Percentiles rank a stretch among this genome's conserved stretches.
Conservation (phyloP, 163 green algal species). For the Chlamydomonas reinhardtii region DNA sequence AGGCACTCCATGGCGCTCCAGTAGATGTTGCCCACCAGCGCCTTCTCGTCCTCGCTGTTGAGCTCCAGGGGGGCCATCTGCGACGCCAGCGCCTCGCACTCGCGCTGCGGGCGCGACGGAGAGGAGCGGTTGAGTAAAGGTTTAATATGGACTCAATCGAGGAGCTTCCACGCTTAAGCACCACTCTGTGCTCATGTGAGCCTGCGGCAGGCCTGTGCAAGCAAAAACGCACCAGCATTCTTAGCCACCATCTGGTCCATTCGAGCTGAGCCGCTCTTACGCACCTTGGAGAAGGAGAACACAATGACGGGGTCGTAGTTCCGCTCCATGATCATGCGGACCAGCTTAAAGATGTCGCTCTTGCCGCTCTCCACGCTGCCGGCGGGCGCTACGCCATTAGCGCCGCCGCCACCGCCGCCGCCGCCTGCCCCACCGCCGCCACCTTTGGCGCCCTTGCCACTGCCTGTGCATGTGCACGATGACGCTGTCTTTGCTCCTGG, state of each 20-base stretch:
- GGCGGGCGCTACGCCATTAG: slow-evolving; percentile 38
- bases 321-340: slow-evolving; percentile 87
- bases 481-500: too few relatives aligned
- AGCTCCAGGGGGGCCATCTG: slow-evolving; percentile 77
- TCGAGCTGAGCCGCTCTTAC: too few relatives aligned
- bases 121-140: too few relatives aligned
- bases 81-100: slow-evolving; percentile 84
- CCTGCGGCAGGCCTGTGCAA: too few relatives aligned
- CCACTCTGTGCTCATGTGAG: too few relatives aligned
- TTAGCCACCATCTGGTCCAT: too few relatives aligned
- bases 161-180: too few relatives aligned
- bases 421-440: slow-evolving; percentile 51
- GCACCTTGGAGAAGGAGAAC: slow-evolving; percentile 52
- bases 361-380: slow-evolving; percentile 38
- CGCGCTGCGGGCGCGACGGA: slow-evolving; percentile 55
- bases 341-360: slow-evolving; percentile 90
- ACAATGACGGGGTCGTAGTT: slow-evolving; percentile 85
- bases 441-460: slow-evolving; percentile 15
- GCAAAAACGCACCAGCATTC: too few relatives aligned
- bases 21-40: slow-evolving; percentile 81
- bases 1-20: slow-evolving; percentile 76
- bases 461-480: too few relatives aligned
- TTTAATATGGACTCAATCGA: too few relatives aligned
- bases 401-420: slow-evolving; percentile 15
- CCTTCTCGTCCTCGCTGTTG: slow-evolving; percentile 80